Conservation (phyloP, 1,284 basidiomycete species). For the Malassezia psittaci region DNA sequence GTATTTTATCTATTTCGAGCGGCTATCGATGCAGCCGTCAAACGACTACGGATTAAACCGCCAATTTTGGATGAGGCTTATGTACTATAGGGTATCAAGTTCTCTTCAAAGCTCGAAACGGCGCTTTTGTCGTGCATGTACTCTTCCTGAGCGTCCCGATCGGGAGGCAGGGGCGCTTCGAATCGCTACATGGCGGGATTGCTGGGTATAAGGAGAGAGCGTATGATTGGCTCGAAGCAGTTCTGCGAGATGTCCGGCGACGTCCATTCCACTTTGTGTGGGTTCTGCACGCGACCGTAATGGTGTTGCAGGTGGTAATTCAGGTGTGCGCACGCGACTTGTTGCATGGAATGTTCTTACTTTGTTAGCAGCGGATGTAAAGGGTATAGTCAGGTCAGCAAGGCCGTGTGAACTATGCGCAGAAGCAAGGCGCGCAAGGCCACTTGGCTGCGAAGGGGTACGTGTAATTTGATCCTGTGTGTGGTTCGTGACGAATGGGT, state of each 20-base stretch:
- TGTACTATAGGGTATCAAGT: slow-evolving; percentile 3
- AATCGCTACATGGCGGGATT: slow-evolving; percentile 37
- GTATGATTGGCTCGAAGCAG: slow-evolving; percentile 41
- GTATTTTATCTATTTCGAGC: not conserved
- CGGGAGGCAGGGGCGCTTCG: slow-evolving; percentile 27
- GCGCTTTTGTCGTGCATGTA: slow-evolving; percentile 11
- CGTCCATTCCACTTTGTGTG: not conserved
- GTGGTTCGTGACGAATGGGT: slow-evolving; percentile 4
- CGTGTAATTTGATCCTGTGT: not conserved
- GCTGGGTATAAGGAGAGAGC: slow-evolving; percentile 35
- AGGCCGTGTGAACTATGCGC: slow-evolving; percentile 9
- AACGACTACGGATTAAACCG: slow-evolving; percentile 1
- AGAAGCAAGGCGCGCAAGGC: slow-evolving; percentile 8
- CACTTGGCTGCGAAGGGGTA: not conserved
- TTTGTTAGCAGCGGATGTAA: not conserved
- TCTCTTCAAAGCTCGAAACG: slow-evolving; percentile 1
- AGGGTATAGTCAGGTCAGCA: slow-evolving; percentile 8
- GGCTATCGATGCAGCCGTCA: slow-evolving; percentile 4
- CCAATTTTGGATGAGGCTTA: slow-evolving; percentile 18
- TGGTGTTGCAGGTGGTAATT: not conserved
- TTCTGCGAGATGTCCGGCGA: slow-evolving; percentile 31
- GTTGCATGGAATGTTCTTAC: slow-evolving; percentile 13
- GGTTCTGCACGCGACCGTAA: not conserved
- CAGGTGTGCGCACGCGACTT: slow-evolving; percentile 11
- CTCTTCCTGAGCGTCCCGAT: slow-evolving; percentile 1